A percentile compares a stretch with the other conserved stretches of the same genome.
Evolutionary conservation across 2,329 filamentous ascomycete species (phyloP).

Genomic region (Ceratocystis huliohia): DNA sequence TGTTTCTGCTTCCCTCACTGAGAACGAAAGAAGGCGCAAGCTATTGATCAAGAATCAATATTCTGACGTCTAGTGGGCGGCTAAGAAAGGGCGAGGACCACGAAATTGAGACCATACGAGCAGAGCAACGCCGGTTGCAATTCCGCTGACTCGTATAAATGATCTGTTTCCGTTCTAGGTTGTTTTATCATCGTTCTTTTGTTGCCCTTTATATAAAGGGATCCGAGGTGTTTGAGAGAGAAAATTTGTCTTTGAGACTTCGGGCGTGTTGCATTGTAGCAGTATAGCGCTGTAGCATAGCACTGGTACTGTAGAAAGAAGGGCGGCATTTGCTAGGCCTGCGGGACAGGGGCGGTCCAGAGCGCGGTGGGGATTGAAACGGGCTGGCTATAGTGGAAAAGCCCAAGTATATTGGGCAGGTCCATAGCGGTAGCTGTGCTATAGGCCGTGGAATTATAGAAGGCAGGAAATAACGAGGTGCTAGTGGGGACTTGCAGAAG

Average conservation of each 20-base stretch:
- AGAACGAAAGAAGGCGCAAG: background rate
- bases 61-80: background rate
- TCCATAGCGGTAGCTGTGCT: background rate
- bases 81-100: too few species aligned
- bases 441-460: background rate
- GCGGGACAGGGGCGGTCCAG: background rate
- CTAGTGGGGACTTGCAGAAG: background rate
- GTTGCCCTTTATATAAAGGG: background rate
- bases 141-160: constrained; percentile 4
- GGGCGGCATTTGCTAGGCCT: background rate
- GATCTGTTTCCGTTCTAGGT: background rate
- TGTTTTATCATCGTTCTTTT: background rate
- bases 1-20: background rate
- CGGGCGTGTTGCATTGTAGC: background rate
- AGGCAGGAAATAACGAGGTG: background rate
- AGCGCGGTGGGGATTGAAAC: background rate
- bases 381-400: background rate
- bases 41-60: background rate
- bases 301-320: background rate
- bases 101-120: too few species aligned
- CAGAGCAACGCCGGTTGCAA: background rate
- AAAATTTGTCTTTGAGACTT: background rate
- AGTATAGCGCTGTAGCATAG: background rate
- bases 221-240: background rate
- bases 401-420: background rate